Conservation (phyloP, 1,139 yeast species). For the Pichia sp. region DNA sequence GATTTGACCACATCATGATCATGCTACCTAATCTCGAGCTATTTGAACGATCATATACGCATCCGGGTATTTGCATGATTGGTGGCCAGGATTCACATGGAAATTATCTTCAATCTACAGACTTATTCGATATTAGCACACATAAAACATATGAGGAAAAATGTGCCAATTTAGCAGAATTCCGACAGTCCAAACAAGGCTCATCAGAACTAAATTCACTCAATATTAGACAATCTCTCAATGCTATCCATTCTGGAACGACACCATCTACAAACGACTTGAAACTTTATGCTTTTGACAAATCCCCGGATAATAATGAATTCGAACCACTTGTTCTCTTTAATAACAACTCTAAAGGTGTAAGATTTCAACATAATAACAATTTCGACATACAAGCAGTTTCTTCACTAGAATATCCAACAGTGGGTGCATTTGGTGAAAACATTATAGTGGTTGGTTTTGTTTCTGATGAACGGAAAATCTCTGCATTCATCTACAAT, state of each 20-base stretch:
- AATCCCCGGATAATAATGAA: constrained; percentile 12
- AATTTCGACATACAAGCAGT: constrained; percentile 6
- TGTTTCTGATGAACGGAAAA: constrained; percentile 49
- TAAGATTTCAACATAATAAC: constrained; percentile 8
- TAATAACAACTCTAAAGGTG: constrained; percentile 13
- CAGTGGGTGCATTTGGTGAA: constrained; percentile 63
- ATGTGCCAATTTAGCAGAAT: constrained; percentile 1
- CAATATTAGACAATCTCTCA: constrained; percentile 6
- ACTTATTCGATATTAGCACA: constrained; percentile 53
- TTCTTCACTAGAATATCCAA: constrained; percentile 44
- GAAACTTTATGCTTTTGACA: constrained; percentile 11
- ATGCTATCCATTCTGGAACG: constrained; percentile 1
- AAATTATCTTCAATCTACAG: constrained; percentile 41
- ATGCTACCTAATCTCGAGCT: constrained; percentile 41
- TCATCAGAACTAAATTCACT: neutral
- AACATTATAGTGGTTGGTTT: constrained; percentile 62
- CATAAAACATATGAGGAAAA: constrained; percentile 39
- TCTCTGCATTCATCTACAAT: constrained; percentile 59
- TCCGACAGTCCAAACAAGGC: neutral
- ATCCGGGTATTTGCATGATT: constrained; percentile 53
- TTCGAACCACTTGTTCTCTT: constrained; percentile 26
- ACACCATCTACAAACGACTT: constrained; percentile 7
- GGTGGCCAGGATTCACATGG: constrained; percentile 59
- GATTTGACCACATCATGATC: constrained; percentile 57
- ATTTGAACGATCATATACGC: constrained; percentile 42